phyloP scores from a whole-genome alignment of 2,329 filamentous ascomycete genomes.

The Xylaria sp. region DNA sequence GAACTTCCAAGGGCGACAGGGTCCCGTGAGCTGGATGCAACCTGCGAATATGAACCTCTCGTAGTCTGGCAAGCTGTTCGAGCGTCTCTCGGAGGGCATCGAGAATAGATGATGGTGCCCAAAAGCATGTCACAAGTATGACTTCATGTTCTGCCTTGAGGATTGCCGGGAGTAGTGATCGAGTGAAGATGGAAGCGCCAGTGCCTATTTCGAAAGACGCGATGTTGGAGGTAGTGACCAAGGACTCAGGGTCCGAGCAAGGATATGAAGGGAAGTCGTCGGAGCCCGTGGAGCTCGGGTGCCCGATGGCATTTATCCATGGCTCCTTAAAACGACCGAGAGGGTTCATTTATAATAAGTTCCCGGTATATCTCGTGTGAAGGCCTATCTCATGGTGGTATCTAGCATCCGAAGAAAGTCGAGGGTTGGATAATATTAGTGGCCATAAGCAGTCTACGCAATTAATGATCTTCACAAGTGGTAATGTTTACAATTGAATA shows the following conservation, averaged over 20 bases:
- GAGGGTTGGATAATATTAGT: neutral
- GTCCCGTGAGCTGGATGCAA: conserved; percentile 26
- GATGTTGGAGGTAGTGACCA: conserved; percentile 62
- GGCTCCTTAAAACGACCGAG: conserved; percentile 41
- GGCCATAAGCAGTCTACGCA: neutral
- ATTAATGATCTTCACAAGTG: neutral
- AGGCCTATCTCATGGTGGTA: neutral
- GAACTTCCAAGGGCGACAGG: conserved; percentile 64
- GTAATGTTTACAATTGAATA: neutral
- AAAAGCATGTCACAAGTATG: conserved; percentile 85
- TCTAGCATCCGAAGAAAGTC: neutral
- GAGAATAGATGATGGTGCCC: conserved; percentile 74
- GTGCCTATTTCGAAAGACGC: conserved; percentile 66
- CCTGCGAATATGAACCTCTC: conserved; percentile 53
- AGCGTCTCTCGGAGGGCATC: conserved; percentile 68
- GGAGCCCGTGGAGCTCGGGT: conserved; percentile 46
- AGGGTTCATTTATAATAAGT: conserved; percentile 35
- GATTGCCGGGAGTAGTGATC: conserved; percentile 70
- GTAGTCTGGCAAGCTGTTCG: conserved; percentile 64
- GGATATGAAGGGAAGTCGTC: conserved; percentile 61
- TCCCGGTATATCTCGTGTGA: neutral
- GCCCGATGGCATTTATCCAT: conserved; percentile 42
- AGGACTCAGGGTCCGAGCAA: conserved; percentile 55
- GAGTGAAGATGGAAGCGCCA: conserved; percentile 66
- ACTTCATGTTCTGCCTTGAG: conserved; percentile 70